Percentiles rank a stretch among this genome's conserved stretches.
These are phyloP conservation scores for Colletotrichum liriopes DNA, from an alignment of 2,329 filamentous ascomycete species.

Conservation along the genomic window DNA sequence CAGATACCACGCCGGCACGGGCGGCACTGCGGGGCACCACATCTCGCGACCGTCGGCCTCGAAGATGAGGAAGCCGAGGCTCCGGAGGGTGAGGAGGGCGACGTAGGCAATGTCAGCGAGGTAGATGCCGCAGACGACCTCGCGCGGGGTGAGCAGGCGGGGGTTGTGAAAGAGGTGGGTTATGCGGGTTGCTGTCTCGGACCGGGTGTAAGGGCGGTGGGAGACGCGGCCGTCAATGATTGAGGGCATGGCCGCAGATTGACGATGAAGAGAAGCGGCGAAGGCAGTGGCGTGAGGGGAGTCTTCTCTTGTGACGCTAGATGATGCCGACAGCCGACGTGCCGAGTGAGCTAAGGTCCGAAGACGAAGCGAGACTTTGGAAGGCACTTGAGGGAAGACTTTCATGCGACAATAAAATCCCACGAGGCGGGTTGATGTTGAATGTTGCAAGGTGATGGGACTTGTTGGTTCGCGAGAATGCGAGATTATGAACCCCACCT, in stretches of 20 bases:
- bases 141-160: not conserved
- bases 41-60: not conserved
- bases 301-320: not conserved
- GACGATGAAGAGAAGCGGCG: not conserved
- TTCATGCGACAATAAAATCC: not conserved
- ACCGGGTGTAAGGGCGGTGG: constrained; percentile 7
- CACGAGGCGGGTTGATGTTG: not conserved
- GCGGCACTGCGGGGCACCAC: constrained; percentile 8
- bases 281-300: too few relatives aligned
- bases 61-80: constrained; percentile 21
- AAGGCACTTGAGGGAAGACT: not conserved
- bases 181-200: not conserved
- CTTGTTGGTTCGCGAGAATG: not conserved
- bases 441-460: not conserved
- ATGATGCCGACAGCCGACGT: not conserved
- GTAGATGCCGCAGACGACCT: constrained; percentile 12
- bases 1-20: constrained; percentile 24
- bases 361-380: not conserved
- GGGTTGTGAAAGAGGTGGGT: constrained; percentile 10
- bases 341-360: not conserved
- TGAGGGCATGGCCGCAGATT: constrained; percentile 10
- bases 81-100: constrained; percentile 4
- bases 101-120: constrained; percentile 23
- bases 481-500: not conserved
- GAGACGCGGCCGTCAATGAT: constrained; percentile 22